Base-by-base conservation (phyloP, 1,284 basidiomycete genomes). In the Entoloma clypeatum region DNA sequence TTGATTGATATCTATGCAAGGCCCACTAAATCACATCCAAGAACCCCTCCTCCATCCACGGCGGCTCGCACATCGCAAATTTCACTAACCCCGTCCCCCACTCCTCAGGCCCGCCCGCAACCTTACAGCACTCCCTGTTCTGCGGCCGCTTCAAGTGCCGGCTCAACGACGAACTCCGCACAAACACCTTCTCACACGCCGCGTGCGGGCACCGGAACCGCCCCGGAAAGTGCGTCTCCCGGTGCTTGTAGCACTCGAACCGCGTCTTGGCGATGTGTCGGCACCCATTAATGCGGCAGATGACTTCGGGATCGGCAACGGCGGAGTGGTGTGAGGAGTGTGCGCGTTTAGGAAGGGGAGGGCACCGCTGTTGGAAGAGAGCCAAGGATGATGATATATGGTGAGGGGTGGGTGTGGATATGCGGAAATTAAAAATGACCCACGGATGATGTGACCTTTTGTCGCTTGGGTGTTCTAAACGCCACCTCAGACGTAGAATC, bases 191-290 rank as follows among this genome's bases (percentile, higher is more conserved):
- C 11, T 33, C 36, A 37, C 53, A 55, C 7, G 37, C 19, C 3
- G 48, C 42, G 18, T 50, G 41, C 14, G 54, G 54, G 35, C 54
- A 55, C 31, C 34, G 46, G 24, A 54, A 55, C 31, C 54, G 48
- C 8, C 44, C 44, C 5, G 48, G 43, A 27, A 55, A 55, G 24
- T 55, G 54, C 8, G 54, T 55, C 28, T 55, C 54, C 14, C 54
- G 50, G 36, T 55, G 54, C 27, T 54, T 55, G 27, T 39, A 41
- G 43, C 54, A 52, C 23, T 55, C 54, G 28, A 47, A 49, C 21
- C 39, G 43, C 3, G 52, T 54, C 30, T 50, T 48, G 36, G 52
- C 45, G 22, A 53, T 29, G 35, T 55, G 50, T 4, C 47, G 39
- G 34, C 54, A 55, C 6, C 54, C 54, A 2, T 40, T 26, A 23